Base-by-base conservation (phyloP, 768 basidiomycete genomes). In the Mycena chlorophos region DNA sequence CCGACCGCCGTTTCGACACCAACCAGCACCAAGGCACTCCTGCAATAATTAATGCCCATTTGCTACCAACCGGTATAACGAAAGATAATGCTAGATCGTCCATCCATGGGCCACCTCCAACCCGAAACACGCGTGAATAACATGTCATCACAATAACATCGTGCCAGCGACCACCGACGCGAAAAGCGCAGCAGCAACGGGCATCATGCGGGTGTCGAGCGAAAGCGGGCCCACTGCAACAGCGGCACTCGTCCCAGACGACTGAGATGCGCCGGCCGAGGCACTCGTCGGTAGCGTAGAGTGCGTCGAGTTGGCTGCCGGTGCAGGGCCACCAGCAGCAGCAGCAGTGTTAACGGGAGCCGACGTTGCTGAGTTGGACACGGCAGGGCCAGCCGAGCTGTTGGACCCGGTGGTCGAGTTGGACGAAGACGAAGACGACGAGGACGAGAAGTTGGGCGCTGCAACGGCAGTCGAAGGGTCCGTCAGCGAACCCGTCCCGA, bases 401-500 rank as follows among this genome's bases (percentile, higher is more conserved):
- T 52, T 37, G 19, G 55, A 34, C 45, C 19, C 26, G 16, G 16
- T 52, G 10, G 31, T 3, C 13, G 55, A 34, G 31, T 8, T 42
- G 13, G 40, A 19, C 2, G 43, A 37, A 19, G 31, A 28, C 23
- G 34, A 5, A 31, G 57, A 26, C 13, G 51, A 19, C 8, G 60
- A 16, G 25, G 58, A 49, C 5, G 23, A 26, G 58, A 62, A 69
- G 17, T 46, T 27, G 2, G 79, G 78, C n/a, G 78, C 66, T 17
- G 76, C 64, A 2, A 68, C 65, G 31, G 76, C 77, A 14, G 55
- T 69, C 12, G 71, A 68, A 12, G 81, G 67, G 45, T 83, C 74
- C 37, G 70, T 71, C 51, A 93, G 80, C 5, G 71, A 63, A 38
- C 89, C 91, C 8, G 58, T 72, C 34, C 91, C 91, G 86, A 86